These are phyloP conservation scores for Goffeauzyma gilvescens DNA, from an alignment of 768 basidiomycete species.

Conservation along the genomic window DNA sequence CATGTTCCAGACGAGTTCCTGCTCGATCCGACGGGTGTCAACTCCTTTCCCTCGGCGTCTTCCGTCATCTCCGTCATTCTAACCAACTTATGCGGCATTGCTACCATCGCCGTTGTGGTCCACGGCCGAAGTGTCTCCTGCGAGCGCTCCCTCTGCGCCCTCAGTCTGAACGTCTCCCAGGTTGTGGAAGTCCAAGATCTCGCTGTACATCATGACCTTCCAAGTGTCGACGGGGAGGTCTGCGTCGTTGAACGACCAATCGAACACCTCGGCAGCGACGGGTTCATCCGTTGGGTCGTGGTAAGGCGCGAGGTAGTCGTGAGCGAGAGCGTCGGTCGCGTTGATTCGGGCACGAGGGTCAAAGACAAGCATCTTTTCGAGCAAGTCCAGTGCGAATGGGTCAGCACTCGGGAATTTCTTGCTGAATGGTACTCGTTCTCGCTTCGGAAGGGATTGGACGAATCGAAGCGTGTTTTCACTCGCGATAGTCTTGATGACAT, in stretches of 20 bases:
- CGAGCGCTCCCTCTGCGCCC: slow-evolving; percentile 29
- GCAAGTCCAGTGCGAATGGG: slow-evolving; percentile 74
- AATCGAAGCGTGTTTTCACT: slow-evolving; percentile 97
- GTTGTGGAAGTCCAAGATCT: slow-evolving; percentile 49
- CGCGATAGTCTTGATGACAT: slow-evolving; percentile 96
- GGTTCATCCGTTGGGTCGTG: slow-evolving; percentile 98
- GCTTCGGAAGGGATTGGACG: slow-evolving; percentile 92
- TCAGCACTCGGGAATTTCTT: slow-evolving; percentile 81
- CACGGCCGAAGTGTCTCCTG: slow-evolving; percentile 27
- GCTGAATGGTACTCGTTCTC: slow-evolving; percentile 83
- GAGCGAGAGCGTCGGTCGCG: slow-evolving; percentile 68
- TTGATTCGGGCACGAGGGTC: slow-evolving; percentile 94
- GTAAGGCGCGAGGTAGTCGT: slow-evolving; percentile 90
- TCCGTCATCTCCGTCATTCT: too few species aligned
- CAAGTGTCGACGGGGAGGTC: slow-evolving; percentile 96
- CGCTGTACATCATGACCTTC: slow-evolving; percentile 99
- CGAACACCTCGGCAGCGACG: slow-evolving; percentile 77
- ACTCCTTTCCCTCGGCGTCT: too few species aligned
- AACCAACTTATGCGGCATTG: too few species aligned
- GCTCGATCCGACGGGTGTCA: too few species aligned
- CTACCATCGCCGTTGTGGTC: too few species aligned
- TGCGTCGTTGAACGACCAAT: slow-evolving; percentile 99
- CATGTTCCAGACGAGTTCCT: too few species aligned
- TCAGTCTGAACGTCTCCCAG: slow-evolving; percentile 29
- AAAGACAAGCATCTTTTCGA: slow-evolving; percentile 98